Percentiles rank a stretch among this genome's conserved stretches.
Conservation (phyloP, 2,329 filamentous ascomycete species). For the Erysiphe pulchra region DNA sequence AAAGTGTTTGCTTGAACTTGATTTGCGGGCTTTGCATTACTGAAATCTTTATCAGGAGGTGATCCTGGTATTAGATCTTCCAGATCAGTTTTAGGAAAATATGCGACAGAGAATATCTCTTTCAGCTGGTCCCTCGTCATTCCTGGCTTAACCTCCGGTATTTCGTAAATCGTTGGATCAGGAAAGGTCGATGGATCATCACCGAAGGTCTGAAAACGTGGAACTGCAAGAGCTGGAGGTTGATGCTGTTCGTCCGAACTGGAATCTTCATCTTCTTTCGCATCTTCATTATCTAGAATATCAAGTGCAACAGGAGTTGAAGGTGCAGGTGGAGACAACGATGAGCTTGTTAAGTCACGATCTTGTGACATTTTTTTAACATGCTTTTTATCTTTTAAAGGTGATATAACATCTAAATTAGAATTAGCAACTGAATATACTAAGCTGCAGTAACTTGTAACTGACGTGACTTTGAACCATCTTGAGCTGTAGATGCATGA, state of each 20-base stretch:
- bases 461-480: slow-evolving; percentile 33
- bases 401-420: slow-evolving; percentile 6
- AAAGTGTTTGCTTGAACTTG: slow-evolving; percentile 91
- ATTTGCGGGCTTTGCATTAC: slow-evolving; percentile 72
- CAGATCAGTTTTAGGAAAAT: slow-evolving; percentile 60
- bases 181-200: slow-evolving; percentile 75
- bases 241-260: slow-evolving; percentile 33
- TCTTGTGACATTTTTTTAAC: slow-evolving; percentile 8
- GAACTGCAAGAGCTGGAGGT: slow-evolving; percentile 31
- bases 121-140: slow-evolving; percentile 73
- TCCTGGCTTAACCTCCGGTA: slow-evolving; percentile 42
- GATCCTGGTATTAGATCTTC: slow-evolving; percentile 67
- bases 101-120: slow-evolving; percentile 65
- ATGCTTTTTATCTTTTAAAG: slow-evolving; percentile 6
- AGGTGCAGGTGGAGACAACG: slow-evolving; percentile 30
- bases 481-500: slow-evolving; percentile 35
- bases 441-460: slow-evolving; percentile 1
- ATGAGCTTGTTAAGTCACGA: slow-evolving; percentile 30
- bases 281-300: slow-evolving; percentile 28
- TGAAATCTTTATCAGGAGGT: slow-evolving; percentile 86
- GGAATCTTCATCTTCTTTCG: slow-evolving; percentile 19
- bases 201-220: slow-evolving; percentile 61
- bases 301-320: slow-evolving; percentile 20
- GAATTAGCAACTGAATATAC: neutral
- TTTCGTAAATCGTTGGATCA: slow-evolving; percentile 87